Base-by-base conservation (phyloP, 2,329 filamentous ascomycete species). In the Cordyceps militaris region DNA sequence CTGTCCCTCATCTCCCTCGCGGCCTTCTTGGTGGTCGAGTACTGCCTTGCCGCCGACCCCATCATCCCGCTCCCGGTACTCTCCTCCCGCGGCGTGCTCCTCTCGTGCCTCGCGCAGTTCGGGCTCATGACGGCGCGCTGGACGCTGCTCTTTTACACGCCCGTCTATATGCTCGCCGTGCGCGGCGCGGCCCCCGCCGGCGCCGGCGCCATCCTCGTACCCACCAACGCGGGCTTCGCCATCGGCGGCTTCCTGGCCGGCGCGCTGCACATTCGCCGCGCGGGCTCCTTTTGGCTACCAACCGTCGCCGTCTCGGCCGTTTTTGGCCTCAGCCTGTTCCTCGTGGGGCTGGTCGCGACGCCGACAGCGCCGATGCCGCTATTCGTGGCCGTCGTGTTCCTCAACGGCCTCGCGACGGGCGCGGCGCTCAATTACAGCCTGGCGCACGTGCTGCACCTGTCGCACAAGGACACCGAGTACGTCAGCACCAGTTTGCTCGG, bases 81-180 rank as follows among this genome's bases (percentile, higher is more conserved):
- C 28, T 80, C 78, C 53, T 89, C 86, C 11, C 81, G 86, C 28
- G 86, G 85, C 30, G 83, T 89, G 1, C 74, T 93, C 3, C 72
- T 93, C 23, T 87, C 87, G 1, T 93, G 89, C 66, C 66, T 92
- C 23, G 81, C 86, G 1, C 89, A 91, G 51, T 78, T 92, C 0
- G 85, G 87, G 21, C 81, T 91, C 68, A 93, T 95, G 88, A 85
- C 88, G 67, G 80, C 87, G 2, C 85, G 91, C 58, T 95, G 89
- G 90, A 80, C 79, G 7, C 79, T 95, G 2, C 76, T 95, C 8
- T 94, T 91, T 74, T 95, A 91, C 71, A 81, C 86, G 0, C 90
- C 91, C 0, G 83, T 91, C 44, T 92, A 90, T 65, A 87, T 89
- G 34, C 83, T 94, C 58, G 87, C 88, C 3, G 86, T 94, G 1